Evolutionary conservation across 2,329 filamentous ascomycete species (phyloP), one percentile per base, ranked within the genome.

Genomic region (Aspergillus versicolor): DNA sequence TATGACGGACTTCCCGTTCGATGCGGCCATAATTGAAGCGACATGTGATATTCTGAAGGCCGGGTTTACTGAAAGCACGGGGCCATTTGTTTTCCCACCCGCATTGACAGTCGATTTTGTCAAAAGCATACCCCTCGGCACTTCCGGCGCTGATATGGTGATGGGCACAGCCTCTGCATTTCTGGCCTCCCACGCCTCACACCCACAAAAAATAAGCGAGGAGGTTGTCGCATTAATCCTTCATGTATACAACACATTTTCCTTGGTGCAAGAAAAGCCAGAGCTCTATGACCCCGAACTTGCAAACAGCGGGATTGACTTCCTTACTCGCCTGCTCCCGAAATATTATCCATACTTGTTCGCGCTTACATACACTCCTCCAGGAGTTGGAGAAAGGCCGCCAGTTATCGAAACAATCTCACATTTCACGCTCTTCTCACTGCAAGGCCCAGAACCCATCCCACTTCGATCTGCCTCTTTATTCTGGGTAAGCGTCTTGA

Each of bases 161-260:
- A 78, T 80, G 76, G 71, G 68, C 15, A 78, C 76, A 5, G 77
- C 77, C 6, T 76, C 77, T 2, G 73, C 77, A 19, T 79, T 79
- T 58, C 64, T 80, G 30, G 75, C 77, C 17, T 78, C 77, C 9
- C 72, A 77, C 45, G 67, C 70, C 15, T 63, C 67, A n/a, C 71
- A 72, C 42, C 65, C 72, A 5, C 65, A 70, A 42, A 63, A 66
- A 9, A 69, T 77, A 41, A 67, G 67, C 37, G 64, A 69, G 12
- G 70, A 75, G 50, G 67, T 71, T 0, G 64, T 71, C 11, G 65
- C 70, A 6, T 59, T 77, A 38, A 74, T 78, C 27, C 53, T 71
- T 12, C 74, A 76, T 54, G 69, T 78, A 9, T 73, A 75, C 50
- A 65, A 74, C 49, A 64, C 71, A 1, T 74, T 78, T 55, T 66